phyloP scores from a whole-genome alignment of 176 grass and related monocot species.

The Hsuehochloa calcarea region DNA sequence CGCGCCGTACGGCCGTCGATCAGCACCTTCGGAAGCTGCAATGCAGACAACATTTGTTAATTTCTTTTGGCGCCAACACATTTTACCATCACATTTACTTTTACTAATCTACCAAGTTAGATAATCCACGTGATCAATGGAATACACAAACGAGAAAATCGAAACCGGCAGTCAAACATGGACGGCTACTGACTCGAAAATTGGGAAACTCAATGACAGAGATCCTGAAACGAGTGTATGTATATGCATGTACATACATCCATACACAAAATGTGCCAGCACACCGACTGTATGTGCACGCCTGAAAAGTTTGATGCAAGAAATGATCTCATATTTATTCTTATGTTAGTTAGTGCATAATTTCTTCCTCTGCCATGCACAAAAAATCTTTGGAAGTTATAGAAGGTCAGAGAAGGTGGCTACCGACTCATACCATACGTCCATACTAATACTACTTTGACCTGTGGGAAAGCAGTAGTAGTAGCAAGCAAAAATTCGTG shows the following conservation, averaged over 20 bases:
- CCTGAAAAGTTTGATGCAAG: not conserved
- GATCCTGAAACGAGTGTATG: not conserved
- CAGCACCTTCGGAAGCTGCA: conserved; percentile 73
- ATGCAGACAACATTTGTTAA: no score
- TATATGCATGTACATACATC: no score
- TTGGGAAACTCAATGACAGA: not conserved
- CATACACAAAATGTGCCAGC: no score
- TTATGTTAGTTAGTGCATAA: not conserved
- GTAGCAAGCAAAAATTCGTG: not conserved
- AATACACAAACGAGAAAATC: not conserved
- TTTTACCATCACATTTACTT: not conserved
- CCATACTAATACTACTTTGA: not conserved
- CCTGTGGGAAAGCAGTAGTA: not conserved
- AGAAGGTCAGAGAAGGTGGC: conserved; percentile 25
- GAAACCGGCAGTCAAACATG: not conserved
- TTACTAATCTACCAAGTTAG: not conserved
- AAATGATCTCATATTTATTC: not conserved
- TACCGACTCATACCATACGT: not conserved
- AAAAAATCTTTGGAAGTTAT: no score
- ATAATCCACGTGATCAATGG: not conserved
- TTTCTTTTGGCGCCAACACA: not conserved
- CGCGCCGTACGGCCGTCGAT: conserved; percentile 84
- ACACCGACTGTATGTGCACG: no score
- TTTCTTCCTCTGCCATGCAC: no score
- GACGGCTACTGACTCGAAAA: not conserved